Percentiles rank a stretch among this genome's conserved stretches.
These are phyloP conservation scores for Tetraselmis chui DNA, from an alignment of 139 green algal genomes.

Conservation along the genomic window DNA sequence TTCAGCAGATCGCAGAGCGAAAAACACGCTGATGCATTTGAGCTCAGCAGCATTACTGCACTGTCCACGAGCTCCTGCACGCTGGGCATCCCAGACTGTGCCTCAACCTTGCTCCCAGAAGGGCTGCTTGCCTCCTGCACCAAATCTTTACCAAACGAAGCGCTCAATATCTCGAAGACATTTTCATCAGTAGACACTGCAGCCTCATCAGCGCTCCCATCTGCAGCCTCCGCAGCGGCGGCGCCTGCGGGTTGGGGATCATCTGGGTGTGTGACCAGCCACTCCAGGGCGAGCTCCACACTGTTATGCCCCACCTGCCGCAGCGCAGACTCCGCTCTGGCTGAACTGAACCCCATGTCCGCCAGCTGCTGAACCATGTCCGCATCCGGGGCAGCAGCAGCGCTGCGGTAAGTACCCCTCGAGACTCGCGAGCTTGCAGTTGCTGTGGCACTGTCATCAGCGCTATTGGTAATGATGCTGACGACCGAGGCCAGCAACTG, in stretches of 20 bases:
- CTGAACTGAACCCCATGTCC: conserved; percentile 85
- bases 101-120: background rate
- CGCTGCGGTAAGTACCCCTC: background rate
- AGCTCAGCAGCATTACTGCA: conserved; percentile 41
- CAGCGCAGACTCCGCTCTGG: conserved; percentile 64
- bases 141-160: background rate
- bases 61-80: conserved; percentile 42
- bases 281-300: conserved; percentile 89
- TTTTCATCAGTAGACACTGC: background rate
- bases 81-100: conserved; percentile 18
- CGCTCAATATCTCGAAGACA: background rate
- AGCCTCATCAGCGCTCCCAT: conserved; percentile 3
- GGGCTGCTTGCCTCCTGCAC: background rate
- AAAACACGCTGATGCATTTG: conserved; percentile 24
- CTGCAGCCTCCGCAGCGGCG: conserved; percentile 16
- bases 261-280: conserved; percentile 79
- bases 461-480: conserved; percentile 47
- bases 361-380: conserved; percentile 55
- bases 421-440: conserved; percentile 10
- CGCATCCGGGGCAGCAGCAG: conserved; percentile 23
- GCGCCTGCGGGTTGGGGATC: conserved; percentile 15
- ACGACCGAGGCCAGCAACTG: conserved; percentile 36
- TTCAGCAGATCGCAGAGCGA: conserved; percentile 45
- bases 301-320: conserved; percentile 62
- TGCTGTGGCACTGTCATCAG: conserved; percentile 31